phyloP scores from a whole-genome alignment of 805 yeast genomes.

The Sugiyamaella boreocaroliniensis region DNA sequence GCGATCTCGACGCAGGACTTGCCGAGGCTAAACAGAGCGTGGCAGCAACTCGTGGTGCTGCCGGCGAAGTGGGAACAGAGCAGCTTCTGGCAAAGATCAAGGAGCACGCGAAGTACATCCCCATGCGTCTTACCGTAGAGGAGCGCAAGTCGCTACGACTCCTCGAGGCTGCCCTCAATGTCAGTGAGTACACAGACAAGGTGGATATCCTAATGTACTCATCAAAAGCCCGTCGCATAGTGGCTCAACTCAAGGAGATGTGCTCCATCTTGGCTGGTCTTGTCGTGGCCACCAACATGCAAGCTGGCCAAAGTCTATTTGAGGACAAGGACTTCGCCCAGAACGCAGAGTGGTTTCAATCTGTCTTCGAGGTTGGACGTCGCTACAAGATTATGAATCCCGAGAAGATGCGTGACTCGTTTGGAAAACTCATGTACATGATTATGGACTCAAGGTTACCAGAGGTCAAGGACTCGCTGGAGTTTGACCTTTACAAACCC shows the following conservation, averaged over 20 bases:
- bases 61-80: slow-evolving; percentile 8
- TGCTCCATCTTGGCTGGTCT: slow-evolving; percentile 74
- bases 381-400: slow-evolving; percentile 82
- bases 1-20: slow-evolving; percentile 3
- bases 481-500: slow-evolving; percentile 68
- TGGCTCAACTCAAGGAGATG: slow-evolving; percentile 64
- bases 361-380: slow-evolving; percentile 69
- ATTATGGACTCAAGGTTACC: slow-evolving; percentile 77
- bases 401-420: slow-evolving; percentile 69
- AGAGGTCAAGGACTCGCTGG: slow-evolving; percentile 63
- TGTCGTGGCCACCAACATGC: slow-evolving; percentile 70
- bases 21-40: slow-evolving; percentile 10
- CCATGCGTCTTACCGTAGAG: slow-evolving; percentile 58
- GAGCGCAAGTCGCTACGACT: slow-evolving; percentile 64
- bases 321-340: slow-evolving; percentile 61
- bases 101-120: slow-evolving; percentile 49
- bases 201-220: slow-evolving; percentile 64
- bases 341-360: slow-evolving; percentile 67
- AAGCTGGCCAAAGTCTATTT: slow-evolving; percentile 57
- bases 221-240: slow-evolving; percentile 64
- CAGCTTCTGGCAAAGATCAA: slow-evolving; percentile 19
- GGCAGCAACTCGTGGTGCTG: slow-evolving; percentile 17
- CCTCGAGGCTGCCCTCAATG: slow-evolving; percentile 70
- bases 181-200: slow-evolving; percentile 72
- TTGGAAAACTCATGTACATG: slow-evolving; percentile 76